phyloP scores from a whole-genome alignment of 306 rosid species.

The Cotoneaster glaucophyllus region DNA sequence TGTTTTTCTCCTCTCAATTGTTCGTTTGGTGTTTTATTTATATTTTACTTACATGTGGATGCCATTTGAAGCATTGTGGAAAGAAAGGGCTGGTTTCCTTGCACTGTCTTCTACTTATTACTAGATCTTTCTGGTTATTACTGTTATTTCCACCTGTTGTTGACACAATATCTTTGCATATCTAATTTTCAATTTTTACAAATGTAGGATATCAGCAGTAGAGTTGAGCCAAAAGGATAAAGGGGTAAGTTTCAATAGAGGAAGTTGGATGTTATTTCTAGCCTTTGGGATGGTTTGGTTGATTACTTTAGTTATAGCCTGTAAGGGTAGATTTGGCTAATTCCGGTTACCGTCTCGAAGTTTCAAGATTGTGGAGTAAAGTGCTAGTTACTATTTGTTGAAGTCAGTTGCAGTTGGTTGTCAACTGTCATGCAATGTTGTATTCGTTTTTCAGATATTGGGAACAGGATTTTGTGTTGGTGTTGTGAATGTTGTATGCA shows the following conservation, averaged over 20 bases:
- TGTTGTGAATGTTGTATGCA: not conserved
- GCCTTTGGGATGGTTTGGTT: too few relatives aligned
- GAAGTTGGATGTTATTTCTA: too few relatives aligned
- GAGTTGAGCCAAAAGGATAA: too few relatives aligned
- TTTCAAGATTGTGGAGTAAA: not conserved
- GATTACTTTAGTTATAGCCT: too few relatives aligned
- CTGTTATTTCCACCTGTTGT: not conserved
- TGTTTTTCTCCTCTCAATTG: not conserved
- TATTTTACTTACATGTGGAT: not conserved
- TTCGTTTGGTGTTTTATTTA: not conserved
- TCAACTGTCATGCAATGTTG: not conserved
- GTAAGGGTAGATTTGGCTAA: too few relatives aligned
- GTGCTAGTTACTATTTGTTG: not conserved
- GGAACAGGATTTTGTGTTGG: not conserved
- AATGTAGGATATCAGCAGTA: too few relatives aligned
- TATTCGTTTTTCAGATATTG: not conserved
- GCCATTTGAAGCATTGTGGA: not conserved
- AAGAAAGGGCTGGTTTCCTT: not conserved
- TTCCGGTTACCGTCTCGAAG: too few relatives aligned
- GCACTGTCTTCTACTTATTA: not conserved
- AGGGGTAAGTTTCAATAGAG: too few relatives aligned
- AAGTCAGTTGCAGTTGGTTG: not conserved
- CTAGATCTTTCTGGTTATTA: not conserved
- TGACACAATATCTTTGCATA: not conserved
- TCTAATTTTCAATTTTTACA: not conserved